Base-by-base conservation (phyloP, 768 basidiomycete species). In the Lactifluus echinatus region DNA sequence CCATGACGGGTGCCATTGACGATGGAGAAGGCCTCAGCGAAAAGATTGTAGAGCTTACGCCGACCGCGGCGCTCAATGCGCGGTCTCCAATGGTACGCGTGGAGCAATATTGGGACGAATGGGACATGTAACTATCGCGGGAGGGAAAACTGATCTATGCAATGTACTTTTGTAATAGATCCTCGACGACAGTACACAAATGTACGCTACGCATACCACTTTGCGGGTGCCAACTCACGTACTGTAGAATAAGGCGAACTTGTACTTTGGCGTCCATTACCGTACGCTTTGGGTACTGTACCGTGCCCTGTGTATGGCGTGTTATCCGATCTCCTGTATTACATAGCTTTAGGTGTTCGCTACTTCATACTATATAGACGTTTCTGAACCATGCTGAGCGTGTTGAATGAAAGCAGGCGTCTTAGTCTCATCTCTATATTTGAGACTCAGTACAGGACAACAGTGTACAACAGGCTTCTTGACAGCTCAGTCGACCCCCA, bases 31-130 rank as follows among this genome's bases (percentile, higher is more conserved):
- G 83, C 2, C 65, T 73, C 51, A 80, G 79, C 55, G 84, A 89
- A 58, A 79, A 75, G 65, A 72, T 93, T 42, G 72, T 83, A 2
- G 86, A 90, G 66, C 70, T 91, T 42, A 71, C 80, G 23, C 84
- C 85, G 71, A 92, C 90, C 10, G 69, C 76, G 33, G 85, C 86
- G 61, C 70, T 84, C 42, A 66, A 68, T 28, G 65, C 65, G 55
- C 52, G 19, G 51, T 26, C 50, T 33, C 42, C 55, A 29, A 14
- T 63, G 39, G 46, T 50, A 55, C 33, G 53, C 52, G 50, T 44
- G 33, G 45, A 57, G 26, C 39, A 50, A 44, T 17, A 57, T 1
- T 64, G 64, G 64, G 63, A 62, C 8, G 63, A 65, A 31, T 65
- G 64, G 64, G 59, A 62, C 17, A 50, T 58, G 59, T 57, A 36